These are phyloP conservation scores for Castanea crenata DNA, from an alignment of 306 rosid genomes.

Conservation along the genomic window DNA sequence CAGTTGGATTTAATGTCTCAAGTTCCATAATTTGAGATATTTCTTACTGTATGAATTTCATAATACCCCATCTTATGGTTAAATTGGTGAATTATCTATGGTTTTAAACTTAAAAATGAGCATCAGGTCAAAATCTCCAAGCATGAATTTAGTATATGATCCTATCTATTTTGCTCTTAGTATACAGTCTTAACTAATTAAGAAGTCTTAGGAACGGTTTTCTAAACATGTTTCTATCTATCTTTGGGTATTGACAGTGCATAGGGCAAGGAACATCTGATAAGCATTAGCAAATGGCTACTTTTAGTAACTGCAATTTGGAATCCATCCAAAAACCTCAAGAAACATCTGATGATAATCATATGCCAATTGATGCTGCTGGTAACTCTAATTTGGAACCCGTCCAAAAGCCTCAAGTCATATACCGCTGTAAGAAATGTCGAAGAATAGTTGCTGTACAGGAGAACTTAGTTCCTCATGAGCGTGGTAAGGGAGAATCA, in stretches of 20 bases:
- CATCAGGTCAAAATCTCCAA: background rate
- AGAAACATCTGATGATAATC: background rate
- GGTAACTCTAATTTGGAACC: slow-evolving; percentile 38
- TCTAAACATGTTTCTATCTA: background rate
- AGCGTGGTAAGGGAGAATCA: slow-evolving; percentile 67
- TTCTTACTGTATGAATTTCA: background rate
- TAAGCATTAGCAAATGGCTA: background rate
- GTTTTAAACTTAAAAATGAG: background rate
- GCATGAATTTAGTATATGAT: background rate
- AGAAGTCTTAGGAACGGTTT: background rate
- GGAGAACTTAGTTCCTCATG: slow-evolving; percentile 61
- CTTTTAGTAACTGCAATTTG: background rate
- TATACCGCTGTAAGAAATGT: slow-evolving; percentile 80
- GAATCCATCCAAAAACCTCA: background rate
- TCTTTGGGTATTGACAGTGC: background rate
- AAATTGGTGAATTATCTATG: background rate
- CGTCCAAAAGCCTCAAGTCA: slow-evolving; percentile 33
- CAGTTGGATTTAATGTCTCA: background rate
- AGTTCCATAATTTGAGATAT: background rate
- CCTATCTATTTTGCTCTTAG: background rate
- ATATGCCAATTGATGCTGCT: slow-evolving; percentile 43
- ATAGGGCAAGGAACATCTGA: background rate
- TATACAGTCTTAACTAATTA: background rate
- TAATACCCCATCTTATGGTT: background rate
- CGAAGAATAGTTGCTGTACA: slow-evolving; percentile 73